Percentiles rank a stretch among this genome's conserved stretches.
phyloP scores from a whole-genome alignment of 768 basidiomycete genomes.

The Leccinum subtestaceum region DNA sequence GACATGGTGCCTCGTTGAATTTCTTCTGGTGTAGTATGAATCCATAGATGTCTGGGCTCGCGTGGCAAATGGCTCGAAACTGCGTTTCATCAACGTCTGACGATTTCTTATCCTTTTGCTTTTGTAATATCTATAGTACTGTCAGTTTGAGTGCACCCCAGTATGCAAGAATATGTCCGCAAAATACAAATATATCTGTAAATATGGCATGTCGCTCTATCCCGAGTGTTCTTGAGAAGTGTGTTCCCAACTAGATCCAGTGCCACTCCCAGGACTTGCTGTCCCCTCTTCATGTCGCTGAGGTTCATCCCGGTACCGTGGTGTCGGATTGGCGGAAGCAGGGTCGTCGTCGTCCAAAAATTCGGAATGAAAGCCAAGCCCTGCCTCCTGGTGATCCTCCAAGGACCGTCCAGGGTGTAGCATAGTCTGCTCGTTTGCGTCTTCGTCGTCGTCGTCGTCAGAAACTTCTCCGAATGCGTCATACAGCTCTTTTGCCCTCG shows the following conservation, averaged over 20 bases:
- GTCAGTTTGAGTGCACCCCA: constrained; percentile 13
- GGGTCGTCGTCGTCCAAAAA: constrained; percentile 80
- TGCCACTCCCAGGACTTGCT: constrained; percentile 38
- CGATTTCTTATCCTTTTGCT: neutral
- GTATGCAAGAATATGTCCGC: constrained; percentile 23
- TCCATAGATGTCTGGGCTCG: constrained; percentile 76
- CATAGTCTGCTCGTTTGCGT: constrained; percentile 69
- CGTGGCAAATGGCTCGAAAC: constrained; percentile 78
- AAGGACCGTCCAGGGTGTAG: constrained; percentile 43
- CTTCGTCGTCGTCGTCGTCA: constrained; percentile 81
- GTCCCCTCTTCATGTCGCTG: constrained; percentile 18
- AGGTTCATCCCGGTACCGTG: constrained; percentile 56
- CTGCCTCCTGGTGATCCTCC: constrained; percentile 35
- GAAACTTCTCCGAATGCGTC: constrained; percentile 93
- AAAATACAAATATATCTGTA: constrained; percentile 16
- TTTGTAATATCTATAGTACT: constrained; percentile 1
- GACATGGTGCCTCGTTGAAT: constrained; percentile 2
- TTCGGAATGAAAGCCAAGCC: constrained; percentile 67
- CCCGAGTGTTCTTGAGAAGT: constrained; percentile 41
- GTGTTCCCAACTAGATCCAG: constrained; percentile 74
- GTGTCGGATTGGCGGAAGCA: constrained; percentile 28
- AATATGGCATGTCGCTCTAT: constrained; percentile 15
- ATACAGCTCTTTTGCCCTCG: constrained; percentile 85
- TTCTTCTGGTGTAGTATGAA: constrained; percentile 66
- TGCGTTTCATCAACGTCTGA: constrained; percentile 58